Conservation (phyloP, 2,329 filamentous ascomycete species). For the Talaromyces sp. region DNA sequence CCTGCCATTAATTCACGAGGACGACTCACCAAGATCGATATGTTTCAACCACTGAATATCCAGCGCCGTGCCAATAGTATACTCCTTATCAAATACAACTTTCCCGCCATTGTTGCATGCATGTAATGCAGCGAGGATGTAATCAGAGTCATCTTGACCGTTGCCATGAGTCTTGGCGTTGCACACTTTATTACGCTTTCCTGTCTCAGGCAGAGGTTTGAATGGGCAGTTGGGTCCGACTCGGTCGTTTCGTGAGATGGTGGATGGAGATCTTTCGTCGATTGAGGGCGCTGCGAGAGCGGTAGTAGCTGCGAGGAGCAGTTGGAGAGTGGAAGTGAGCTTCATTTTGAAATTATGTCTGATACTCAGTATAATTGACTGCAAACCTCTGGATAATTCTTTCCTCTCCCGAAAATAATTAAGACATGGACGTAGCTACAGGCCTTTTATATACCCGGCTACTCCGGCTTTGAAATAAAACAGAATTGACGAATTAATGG, state of each 20-base stretch:
- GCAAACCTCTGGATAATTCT: neutral
- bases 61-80: constrained; percentile 63
- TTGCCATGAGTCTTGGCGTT: constrained; percentile 31
- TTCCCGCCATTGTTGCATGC: constrained; percentile 64
- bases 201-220: constrained; percentile 30
- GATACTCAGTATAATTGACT: neutral
- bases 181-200: constrained; percentile 30
- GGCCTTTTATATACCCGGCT: neutral
- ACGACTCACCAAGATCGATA: constrained; percentile 59
- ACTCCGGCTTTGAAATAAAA: neutral
- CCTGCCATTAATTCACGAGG: too few species aligned
- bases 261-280: constrained; percentile 1
- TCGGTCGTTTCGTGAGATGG: constrained; percentile 26
- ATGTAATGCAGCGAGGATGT: constrained; percentile 57
- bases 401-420: neutral
- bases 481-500: neutral
- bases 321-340: neutral
- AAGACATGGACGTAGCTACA: neutral
- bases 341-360: constrained; percentile 4
- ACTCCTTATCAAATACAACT: constrained; percentile 59
- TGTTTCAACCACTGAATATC: constrained; percentile 64
- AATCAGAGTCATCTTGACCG: constrained; percentile 49
- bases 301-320: constrained; percentile 8
- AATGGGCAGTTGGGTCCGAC: constrained; percentile 33
- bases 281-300: constrained; percentile 7